Percentiles rank a stretch among this genome's conserved stretches.
Conservation (phyloP, 495 filamentous ascomycete species). For the Parachaetomium inaequale region DNA sequence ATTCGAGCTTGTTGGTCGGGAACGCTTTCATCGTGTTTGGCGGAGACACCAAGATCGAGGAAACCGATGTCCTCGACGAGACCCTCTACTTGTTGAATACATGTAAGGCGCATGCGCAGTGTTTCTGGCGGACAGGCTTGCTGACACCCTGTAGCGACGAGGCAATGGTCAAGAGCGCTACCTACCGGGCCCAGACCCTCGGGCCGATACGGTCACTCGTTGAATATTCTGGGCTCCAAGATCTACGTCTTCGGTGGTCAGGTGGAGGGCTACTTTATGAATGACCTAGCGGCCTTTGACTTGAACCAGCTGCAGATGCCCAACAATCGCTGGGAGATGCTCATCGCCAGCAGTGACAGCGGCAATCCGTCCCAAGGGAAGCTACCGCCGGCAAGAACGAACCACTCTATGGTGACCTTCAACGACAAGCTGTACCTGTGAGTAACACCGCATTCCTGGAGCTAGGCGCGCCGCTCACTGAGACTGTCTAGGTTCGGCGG, state of each 20-base stretch:
- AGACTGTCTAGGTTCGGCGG: constrained; percentile 73
- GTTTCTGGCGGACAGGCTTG: constrained; percentile 9
- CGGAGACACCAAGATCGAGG: constrained; percentile 95
- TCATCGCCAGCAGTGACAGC: constrained; percentile 73
- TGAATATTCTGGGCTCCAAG: constrained; percentile 94
- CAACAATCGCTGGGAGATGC: constrained; percentile 87
- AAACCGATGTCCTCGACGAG: constrained; percentile 85
- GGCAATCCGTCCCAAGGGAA: constrained; percentile 60
- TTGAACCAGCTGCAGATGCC: constrained; percentile 87
- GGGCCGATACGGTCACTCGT: constrained; percentile 91
- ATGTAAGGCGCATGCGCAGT: constrained; percentile 56
- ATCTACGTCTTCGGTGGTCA: constrained; percentile 98
- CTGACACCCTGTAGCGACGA: constrained; percentile 63
- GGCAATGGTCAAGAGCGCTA: constrained; percentile 93
- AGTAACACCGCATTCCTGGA: constrained; percentile 35
- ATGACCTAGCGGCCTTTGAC: constrained; percentile 95
- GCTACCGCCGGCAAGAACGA: constrained; percentile 88
- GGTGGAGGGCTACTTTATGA: constrained; percentile 96
- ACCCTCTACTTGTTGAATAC: constrained; percentile 97
- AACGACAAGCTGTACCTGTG: constrained; percentile 93
- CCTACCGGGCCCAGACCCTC: constrained; percentile 78
- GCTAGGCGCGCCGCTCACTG: constrained; percentile 15
- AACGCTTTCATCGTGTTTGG: constrained; percentile 99
- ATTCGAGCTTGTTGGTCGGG: constrained; percentile 89
- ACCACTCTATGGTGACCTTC: constrained; percentile 88